These are phyloP conservation scores for Rubia yunnanensis DNA, from an alignment of 257 asterid genomes.

Conservation along the genomic window DNA sequence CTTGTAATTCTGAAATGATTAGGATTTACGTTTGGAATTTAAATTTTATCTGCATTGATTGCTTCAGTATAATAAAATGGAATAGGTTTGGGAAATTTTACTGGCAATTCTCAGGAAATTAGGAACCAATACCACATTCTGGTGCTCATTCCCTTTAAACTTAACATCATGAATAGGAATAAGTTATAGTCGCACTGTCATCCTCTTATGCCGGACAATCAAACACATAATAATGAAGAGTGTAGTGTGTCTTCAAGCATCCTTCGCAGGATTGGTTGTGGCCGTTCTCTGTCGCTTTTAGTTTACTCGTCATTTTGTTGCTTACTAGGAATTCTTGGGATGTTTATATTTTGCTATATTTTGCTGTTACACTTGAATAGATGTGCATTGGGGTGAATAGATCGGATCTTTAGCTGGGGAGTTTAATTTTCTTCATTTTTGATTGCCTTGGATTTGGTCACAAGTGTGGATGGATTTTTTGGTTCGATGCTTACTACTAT, in stretches of 20 bases:
- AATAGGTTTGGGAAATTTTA: not conserved
- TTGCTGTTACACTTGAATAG: not conserved
- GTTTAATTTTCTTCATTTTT: too few relatives aligned
- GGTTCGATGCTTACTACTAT: too few relatives aligned
- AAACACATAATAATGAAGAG: not conserved
- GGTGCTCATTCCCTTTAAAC: not conserved
- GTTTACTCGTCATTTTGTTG: not conserved
- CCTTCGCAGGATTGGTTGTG: not conserved
- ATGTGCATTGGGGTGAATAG: too few relatives aligned
- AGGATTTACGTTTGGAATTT: not conserved
- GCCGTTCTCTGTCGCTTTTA: not conserved
- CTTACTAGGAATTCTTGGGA: not conserved
- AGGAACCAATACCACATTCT: not conserved
- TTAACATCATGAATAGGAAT: not conserved
- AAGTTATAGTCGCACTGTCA: too few relatives aligned
- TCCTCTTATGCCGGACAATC: not conserved
- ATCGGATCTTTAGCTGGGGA: too few relatives aligned
- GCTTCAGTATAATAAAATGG: not conserved
- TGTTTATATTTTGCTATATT: not conserved
- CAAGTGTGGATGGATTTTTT: too few relatives aligned
- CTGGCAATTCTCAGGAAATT: not conserved
- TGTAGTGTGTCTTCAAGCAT: not conserved
- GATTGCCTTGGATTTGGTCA: too few relatives aligned
- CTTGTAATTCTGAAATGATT: not conserved
- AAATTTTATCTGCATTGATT: not conserved